Evolutionary conservation across 331 rosid species (phyloP), one percentile per base, ranked within the genome.

Genomic region (Rhamnella rubrinervis): DNA sequence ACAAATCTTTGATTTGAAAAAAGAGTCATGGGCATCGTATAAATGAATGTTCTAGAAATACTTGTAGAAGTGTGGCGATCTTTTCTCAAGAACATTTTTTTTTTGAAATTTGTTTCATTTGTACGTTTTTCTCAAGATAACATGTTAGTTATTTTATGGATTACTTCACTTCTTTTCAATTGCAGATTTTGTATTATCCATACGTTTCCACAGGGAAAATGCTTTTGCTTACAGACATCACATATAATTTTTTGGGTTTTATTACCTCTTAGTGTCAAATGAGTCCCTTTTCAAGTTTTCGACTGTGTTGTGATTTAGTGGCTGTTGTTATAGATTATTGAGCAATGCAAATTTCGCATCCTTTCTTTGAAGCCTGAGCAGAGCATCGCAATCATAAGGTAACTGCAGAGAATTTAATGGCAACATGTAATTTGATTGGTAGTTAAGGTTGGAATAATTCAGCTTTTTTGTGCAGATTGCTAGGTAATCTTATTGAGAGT

Each of bases 341-440:
- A 81, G 76, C 85, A 73, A 72, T 81, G 85, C 71, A 81, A 81
- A 68, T 77, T 81, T 63, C 79, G 79, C 50, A 73, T 81, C 40
- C 82, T 81, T 46, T 81, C 82, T 56, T 60, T 81, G 71, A 81
- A 81, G 73, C 70, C 76, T 10, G 79, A 68, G 57, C 85, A 72
- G 75, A 68, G 85, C 66, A 55, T 64, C 65, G 72, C 66, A 25
- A 65, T 81, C 31, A 68, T 73, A 46, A 81, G 82, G 85, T 81
- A 77, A 64, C 66, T 59, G 56, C 61, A 39, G 17, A 46, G 9
- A 46, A 21, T 31, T 53, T 9, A 69, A n/a, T 64, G 28, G 2
- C 16, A 46, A 69, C 25, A 14, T 49, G 18, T 69, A 13, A 46
- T 41, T 57, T 69, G 25, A 23, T 56, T 16, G 16, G 26, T 58